A percentile compares a stretch with the other conserved stretches of the same genome.
Conservation (phyloP, 2,329 filamentous ascomycete species). For the Scopulariopsis brevicaulis region DNA sequence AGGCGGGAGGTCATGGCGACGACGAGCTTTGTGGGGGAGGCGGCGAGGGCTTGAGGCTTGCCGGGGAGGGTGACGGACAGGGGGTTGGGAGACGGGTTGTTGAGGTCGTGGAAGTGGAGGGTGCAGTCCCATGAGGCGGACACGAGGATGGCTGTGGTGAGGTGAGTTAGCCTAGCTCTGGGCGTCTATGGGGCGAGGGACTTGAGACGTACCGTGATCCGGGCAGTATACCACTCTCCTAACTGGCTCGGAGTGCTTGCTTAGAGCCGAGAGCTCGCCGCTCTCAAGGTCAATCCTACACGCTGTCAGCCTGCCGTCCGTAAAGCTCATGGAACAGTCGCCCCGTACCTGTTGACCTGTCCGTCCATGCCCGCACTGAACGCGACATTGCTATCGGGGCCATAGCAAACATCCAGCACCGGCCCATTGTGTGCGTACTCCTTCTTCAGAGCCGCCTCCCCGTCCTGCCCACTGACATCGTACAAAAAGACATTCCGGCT, state of each 20-base stretch:
- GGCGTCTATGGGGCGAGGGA: background rate
- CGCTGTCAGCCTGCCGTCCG: background rate
- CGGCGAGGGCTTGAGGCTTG: constrained; percentile 81
- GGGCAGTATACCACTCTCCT: constrained; percentile 75
- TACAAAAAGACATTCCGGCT: constrained; percentile 88
- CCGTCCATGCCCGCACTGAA: constrained; percentile 83
- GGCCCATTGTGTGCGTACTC: constrained; percentile 75
- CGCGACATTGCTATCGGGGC: constrained; percentile 67
- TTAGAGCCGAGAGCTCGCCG: constrained; percentile 62
- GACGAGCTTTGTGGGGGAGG: constrained; percentile 70
- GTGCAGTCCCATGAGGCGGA: constrained; percentile 92
- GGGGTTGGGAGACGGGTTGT: constrained; percentile 36
- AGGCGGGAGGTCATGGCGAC: constrained; percentile 91
- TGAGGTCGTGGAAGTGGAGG: constrained; percentile 69
- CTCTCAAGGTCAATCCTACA: constrained; percentile 55
- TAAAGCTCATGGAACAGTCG: constrained; percentile 3
- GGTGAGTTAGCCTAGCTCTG: background rate
- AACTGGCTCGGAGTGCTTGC: constrained; percentile 68
- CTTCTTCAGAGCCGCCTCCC: constrained; percentile 50
- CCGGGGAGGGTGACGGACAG: constrained; percentile 62
- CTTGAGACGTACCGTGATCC: constrained; percentile 42
- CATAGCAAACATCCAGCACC: constrained; percentile 86
- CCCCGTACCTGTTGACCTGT: constrained; percentile 61
- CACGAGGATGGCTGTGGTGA: constrained; percentile 55
- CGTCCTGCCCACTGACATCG: constrained; percentile 53